Conservation (phyloP, 2,329 filamentous ascomycete species). For the Colletotrichum sp. region DNA sequence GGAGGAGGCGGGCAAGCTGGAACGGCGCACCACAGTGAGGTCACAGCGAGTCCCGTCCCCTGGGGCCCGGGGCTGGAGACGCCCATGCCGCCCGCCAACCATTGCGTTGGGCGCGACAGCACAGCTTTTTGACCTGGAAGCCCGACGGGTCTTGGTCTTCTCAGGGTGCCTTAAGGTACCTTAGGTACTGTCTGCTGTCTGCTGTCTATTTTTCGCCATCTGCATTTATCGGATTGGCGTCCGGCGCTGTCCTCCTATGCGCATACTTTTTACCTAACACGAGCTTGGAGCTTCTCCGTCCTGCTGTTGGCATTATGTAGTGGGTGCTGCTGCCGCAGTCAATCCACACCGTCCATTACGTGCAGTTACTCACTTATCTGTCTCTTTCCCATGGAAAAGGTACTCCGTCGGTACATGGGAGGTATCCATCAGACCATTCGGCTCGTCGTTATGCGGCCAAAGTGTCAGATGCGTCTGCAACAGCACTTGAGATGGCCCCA, state of each 20-base stretch:
- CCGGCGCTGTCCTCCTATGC: background rate
- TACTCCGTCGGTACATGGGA: background rate
- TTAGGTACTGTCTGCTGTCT: background rate
- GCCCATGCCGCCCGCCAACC: slow-evolving; percentile 1
- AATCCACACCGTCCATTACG: background rate
- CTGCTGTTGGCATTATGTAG: background rate
- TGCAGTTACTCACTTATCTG: background rate
- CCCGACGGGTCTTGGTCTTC: background rate
- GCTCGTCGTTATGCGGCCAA: background rate
- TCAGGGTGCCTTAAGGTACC: background rate
- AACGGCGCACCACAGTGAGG: slow-evolving; percentile 19
- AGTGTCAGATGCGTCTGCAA: background rate
- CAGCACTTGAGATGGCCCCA: background rate
- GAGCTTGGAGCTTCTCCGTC: background rate
- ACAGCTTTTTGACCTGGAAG: background rate
- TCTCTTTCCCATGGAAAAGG: background rate
- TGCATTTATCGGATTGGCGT: background rate
- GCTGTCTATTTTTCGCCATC: background rate
- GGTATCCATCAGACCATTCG: background rate
- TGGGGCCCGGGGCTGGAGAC: slow-evolving; percentile 8
- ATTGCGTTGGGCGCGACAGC: slow-evolving; percentile 2
- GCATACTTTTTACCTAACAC: slow-evolving; percentile 5
- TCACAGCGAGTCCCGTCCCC: slow-evolving; percentile 6
- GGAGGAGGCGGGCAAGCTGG: slow-evolving; percentile 5
- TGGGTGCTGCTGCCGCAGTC: background rate